Conservation (phyloP, 208 protist species). For the Trypanosoma avium region DNA sequence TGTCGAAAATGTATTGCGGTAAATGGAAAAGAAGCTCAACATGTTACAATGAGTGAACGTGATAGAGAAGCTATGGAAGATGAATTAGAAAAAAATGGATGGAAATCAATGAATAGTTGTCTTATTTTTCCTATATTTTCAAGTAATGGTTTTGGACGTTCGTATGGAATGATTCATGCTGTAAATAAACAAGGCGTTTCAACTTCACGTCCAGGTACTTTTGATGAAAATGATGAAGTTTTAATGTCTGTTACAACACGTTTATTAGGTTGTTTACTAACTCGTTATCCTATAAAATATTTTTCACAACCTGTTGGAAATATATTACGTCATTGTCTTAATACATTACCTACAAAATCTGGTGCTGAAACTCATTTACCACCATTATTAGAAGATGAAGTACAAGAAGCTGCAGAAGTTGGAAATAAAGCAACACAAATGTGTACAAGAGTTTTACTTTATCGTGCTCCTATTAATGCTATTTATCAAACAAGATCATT, state of each 20-base stretch:
- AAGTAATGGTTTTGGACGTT: constrained; percentile 24
- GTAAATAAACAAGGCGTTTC: constrained; percentile 75
- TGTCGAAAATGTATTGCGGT: constrained; percentile 75
- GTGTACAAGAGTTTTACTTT: constrained; percentile 47
- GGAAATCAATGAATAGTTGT: constrained; percentile 76
- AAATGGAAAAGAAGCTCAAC: constrained; percentile 51
- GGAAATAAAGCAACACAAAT: constrained; percentile 53
- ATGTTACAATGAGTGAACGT: constrained; percentile 25
- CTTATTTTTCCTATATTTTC: constrained; percentile 82
- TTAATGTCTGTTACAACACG: constrained; percentile 50
- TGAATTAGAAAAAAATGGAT: constrained; percentile 44
- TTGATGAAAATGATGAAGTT: constrained; percentile 64
- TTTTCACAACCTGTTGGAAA: constrained; percentile 59
- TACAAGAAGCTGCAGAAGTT: constrained; percentile 63
- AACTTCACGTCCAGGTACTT: not conserved
- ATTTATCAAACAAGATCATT: constrained; percentile 69
- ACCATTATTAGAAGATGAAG: constrained; percentile 44
- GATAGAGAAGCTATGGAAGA: constrained; percentile 38
- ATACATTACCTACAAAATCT: constrained; percentile 26
- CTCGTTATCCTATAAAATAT: constrained; percentile 61
- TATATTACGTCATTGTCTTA: constrained; percentile 35
- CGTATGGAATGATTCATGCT: constrained; percentile 85
- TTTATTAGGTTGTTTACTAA: constrained; percentile 70
- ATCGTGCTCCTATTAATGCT: constrained; percentile 65
- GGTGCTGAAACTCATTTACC: constrained; percentile 52